Conservation (phyloP, 441 rosid genomes). For the Syzygium malaccense region DNA sequence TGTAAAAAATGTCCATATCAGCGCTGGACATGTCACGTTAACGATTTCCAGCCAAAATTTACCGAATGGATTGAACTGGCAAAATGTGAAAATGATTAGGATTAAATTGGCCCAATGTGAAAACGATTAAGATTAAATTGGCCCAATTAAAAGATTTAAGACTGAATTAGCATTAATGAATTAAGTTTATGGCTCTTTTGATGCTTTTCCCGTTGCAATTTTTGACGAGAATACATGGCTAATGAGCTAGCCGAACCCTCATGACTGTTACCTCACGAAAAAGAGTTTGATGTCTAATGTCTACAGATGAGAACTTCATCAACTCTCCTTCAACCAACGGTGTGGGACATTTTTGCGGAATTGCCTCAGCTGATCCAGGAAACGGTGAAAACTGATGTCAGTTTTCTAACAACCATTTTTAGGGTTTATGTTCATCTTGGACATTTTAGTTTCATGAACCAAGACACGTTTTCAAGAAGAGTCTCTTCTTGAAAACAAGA, state of each 20-base stretch:
- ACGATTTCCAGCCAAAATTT: too few species aligned
- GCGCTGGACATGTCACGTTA: too few species aligned
- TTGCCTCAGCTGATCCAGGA: too few species aligned
- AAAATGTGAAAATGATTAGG: too few species aligned
- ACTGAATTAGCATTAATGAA: too few species aligned
- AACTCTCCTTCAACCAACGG: neutral
- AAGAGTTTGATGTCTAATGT: too few species aligned
- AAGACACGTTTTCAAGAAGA: neutral
- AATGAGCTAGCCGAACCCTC: neutral
- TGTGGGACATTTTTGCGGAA: neutral
- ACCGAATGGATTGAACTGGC: too few species aligned
- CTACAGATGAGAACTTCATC: neutral
- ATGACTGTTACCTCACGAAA: neutral
- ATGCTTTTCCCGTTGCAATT: neutral
- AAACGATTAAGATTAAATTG: too few species aligned
- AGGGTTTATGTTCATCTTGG: neutral
- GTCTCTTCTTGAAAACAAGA: neutral
- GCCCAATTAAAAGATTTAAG: too few species aligned
- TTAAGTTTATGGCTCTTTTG: too few species aligned
- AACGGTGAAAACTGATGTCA: neutral
- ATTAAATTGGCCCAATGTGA: too few species aligned
- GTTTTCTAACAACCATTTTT: neutral
- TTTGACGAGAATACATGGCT: neutral
- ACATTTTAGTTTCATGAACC: neutral
- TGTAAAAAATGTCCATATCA: too few species aligned